phyloP scores from a whole-genome alignment of 345 rosid genomes.

The Capsella bursapastoris region DNA sequence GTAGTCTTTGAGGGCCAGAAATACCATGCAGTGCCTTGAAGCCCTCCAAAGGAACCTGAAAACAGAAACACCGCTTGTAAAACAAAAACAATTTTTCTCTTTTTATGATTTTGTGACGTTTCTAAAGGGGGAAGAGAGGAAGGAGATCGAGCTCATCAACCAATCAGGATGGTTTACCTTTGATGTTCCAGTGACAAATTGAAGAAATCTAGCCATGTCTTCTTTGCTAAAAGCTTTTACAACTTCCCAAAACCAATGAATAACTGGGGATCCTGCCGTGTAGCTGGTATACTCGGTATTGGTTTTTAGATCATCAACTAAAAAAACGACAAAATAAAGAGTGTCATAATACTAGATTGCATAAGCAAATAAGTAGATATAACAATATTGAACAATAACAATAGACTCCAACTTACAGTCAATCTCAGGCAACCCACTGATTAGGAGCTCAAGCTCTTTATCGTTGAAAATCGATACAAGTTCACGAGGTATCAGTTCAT shows the following conservation, averaged over 20 bases:
- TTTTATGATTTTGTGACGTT: background rate
- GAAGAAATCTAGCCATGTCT: constrained; percentile 94
- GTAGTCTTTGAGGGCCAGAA: constrained; percentile 94
- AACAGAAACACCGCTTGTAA: constrained; percentile 22
- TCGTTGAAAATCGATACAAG: constrained; percentile 92
- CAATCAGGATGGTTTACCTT: constrained; percentile 55
- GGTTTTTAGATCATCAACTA: constrained; percentile 88
- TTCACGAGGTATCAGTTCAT: constrained; percentile 75
- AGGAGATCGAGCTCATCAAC: constrained; percentile 10
- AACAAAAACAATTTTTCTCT: background rate
- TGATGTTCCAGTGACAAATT: constrained; percentile 95
- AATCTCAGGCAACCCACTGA: constrained; percentile 99
- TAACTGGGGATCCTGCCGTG: constrained; percentile 74
- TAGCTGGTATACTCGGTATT: constrained; percentile 89
- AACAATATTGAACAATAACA: constrained; percentile 27
- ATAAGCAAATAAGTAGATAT: constrained; percentile 39
- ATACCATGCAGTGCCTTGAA: constrained; percentile 96
- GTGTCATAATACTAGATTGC: background rate
- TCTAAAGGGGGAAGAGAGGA: background rate
- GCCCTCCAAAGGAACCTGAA: constrained; percentile 92
- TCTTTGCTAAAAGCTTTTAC: constrained; percentile 89
- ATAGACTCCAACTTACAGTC: constrained; percentile 69
- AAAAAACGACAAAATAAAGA: background rate
- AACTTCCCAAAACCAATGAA: constrained; percentile 98
- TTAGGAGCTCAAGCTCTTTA: constrained; percentile 98